phyloP scores from a whole-genome alignment of 768 basidiomycete species.

The Megacollybia marginata region DNA sequence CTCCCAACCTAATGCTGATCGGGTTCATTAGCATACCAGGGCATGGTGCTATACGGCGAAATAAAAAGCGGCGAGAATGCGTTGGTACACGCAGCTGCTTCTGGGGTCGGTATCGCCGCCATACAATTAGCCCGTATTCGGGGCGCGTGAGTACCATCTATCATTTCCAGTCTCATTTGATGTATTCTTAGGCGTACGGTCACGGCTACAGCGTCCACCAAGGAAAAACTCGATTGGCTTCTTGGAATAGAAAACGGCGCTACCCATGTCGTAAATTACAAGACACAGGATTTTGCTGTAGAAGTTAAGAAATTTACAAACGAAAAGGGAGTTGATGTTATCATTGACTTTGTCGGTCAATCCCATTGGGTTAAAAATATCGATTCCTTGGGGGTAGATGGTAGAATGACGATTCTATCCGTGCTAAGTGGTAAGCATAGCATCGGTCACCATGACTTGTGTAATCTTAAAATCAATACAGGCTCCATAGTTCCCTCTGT shows the following conservation, averaged over 20 bases:
- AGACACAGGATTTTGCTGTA: constrained; percentile 70
- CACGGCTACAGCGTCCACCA: constrained; percentile 79
- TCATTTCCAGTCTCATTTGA: constrained; percentile 3
- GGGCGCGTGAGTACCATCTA: constrained; percentile 51
- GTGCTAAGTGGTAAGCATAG: constrained; percentile 51
- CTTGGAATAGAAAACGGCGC: constrained; percentile 58
- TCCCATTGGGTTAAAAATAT: constrained; percentile 72
- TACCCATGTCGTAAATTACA: constrained; percentile 80
- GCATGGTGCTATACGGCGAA: constrained; percentile 58
- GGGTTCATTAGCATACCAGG: constrained; percentile 44
- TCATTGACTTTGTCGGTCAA: constrained; percentile 80
- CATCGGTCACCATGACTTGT: background rate
- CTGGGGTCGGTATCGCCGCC: constrained; percentile 84
- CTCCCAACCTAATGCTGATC: too few species aligned
- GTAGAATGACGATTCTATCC: constrained; percentile 64
- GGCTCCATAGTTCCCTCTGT: constrained; percentile 44
- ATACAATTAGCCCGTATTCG: constrained; percentile 76
- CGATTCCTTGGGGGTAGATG: constrained; percentile 61
- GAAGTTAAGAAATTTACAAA: constrained; percentile 63
- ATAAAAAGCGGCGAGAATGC: constrained; percentile 67
- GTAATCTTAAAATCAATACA: constrained; percentile 15
- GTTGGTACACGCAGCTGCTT: constrained; percentile 86
- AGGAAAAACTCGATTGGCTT: constrained; percentile 77
- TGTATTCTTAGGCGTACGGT: constrained; percentile 46
- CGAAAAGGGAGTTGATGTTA: constrained; percentile 69